Base-by-base conservation (phyloP, 129 eudicot genomes). In the Artemisia tridentata region DNA sequence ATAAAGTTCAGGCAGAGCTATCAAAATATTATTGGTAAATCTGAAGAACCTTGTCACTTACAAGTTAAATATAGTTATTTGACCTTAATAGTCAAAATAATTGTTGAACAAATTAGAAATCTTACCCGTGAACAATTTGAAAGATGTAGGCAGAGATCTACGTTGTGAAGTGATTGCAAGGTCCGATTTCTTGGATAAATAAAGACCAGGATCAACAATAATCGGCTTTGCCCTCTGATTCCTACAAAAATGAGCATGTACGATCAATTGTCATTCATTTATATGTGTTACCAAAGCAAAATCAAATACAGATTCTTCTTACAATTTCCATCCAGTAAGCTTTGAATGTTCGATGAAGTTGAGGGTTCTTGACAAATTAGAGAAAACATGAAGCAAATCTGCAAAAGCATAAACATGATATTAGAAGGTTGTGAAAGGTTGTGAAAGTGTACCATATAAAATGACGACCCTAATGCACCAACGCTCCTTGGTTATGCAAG, bases 281-380 rank as follows among this genome's bases (percentile, higher is more conserved):
- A 21, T 23, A 11, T 16, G 53, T 29, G 52, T 21, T 67, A 67
- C 0, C 3, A 20, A 60, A 14, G 72, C 34, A 65, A 31, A 10
- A 47, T 6, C 4, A 65, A 15, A 58, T 51, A 3, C 11, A 8
- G 20, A 29, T 16, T 69, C 23, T 69, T 72, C 97, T 78, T 79
- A 95, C 99, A 95, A 76, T 86, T 95, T 95, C 99, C 99, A 95
- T 46, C 99, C 99, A 31, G 83, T 58, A 63, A 95, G 86, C 89
- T 82, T 84, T 63, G 90, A 84, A 68, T 95, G 95, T 73, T 95
- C 99, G 27, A 95, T 90, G 74, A 90, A 95, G 75, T 95, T 95
- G 80, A 95, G 83, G 78, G 81, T 88, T 73, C 97, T 82, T 45
- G 99, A 86, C 78, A 95, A 50, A 79, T 95, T 95, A 45, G 99